Base-by-base conservation (phyloP, 1,139 yeast genomes). In the Saccharomyces uvarum region DNA sequence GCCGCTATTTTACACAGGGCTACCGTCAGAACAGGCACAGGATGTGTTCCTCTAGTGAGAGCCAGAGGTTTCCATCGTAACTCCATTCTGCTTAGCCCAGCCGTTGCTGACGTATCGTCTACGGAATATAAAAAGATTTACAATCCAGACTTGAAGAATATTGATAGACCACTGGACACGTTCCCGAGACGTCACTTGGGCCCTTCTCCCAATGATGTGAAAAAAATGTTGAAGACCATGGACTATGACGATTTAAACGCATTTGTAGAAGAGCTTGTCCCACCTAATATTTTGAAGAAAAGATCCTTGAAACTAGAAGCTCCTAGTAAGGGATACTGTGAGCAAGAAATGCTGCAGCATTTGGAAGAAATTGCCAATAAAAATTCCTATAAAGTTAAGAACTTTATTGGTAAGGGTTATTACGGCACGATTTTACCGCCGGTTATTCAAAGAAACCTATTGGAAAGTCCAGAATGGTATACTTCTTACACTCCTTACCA, bases 401-500 rank as follows among this genome's bases (percentile, higher is more conserved):
- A 91, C 27, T 86, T 84, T 64, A 91, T 93, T 60, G 99, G 99
- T 59, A 88, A 88, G 70, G 99, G 99, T 48, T 93, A 93, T 73
- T 88, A 88, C 64, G 96, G 96, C 54, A 91, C 98, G 1, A 77
- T 80, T 55, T 77, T 89, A 48, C 99, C 99, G 0, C 87, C 96
- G 3, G 97, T 91, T 47, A 88, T 93, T 64, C 96, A 88, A 75
- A 82, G 99, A 70, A 93, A 93, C 68, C 73, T 93, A 57, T 76
- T 93, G 58, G 99, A 93, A 72, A 83, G 86, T 59, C 99, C 99
- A 16, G 97, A 89, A 70, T 93, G 99, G 99, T 93, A 93, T 75
- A 93, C 99, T 41, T 88, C 97, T 0, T 93, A 93, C 71, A 93
- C 99, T 29, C 99, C 99, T 38, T 93, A 93, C 70, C 99, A 93